Conservation (phyloP, 768 basidiomycete species). For the Neoboletus subvelutipes region DNA sequence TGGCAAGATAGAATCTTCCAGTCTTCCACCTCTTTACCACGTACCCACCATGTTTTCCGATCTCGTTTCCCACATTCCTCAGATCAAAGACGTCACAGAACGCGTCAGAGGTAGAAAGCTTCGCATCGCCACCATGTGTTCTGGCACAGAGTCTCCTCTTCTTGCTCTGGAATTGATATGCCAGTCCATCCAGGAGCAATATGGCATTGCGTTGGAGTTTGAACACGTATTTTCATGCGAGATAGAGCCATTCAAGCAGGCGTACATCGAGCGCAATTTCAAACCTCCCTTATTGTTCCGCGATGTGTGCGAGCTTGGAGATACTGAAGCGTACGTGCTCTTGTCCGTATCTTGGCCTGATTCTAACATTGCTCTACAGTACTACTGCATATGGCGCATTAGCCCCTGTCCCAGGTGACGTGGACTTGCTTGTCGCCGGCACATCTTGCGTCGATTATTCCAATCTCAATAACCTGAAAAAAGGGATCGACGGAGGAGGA, state of each 20-base stretch:
- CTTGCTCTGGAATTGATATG: slow-evolving; percentile 86
- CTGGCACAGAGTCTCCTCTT: slow-evolving; percentile 92
- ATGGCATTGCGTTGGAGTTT: slow-evolving; percentile 61
- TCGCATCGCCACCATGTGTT: slow-evolving; percentile 96
- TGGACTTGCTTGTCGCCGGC: slow-evolving; percentile 88
- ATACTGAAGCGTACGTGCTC: slow-evolving; percentile 65
- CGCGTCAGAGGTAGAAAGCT: slow-evolving; percentile 76
- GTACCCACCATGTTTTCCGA: slow-evolving; percentile 75
- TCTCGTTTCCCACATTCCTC: slow-evolving; percentile 62
- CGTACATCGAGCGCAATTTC: slow-evolving; percentile 96
- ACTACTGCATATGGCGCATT: slow-evolving; percentile 91
- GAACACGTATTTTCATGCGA: slow-evolving; percentile 97
- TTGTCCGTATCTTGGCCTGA: neutral
- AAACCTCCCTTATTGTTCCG: slow-evolving; percentile 89
- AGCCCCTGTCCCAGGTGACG: slow-evolving; percentile 83
- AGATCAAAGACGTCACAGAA: slow-evolving; percentile 64
- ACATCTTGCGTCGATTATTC: slow-evolving; percentile 98
- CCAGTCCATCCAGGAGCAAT: slow-evolving; percentile 68
- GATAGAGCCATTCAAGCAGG: slow-evolving; percentile 96
- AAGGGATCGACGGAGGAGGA: slow-evolving; percentile 84
- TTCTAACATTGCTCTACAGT: slow-evolving; percentile 39
- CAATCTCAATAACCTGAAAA: slow-evolving; percentile 90
- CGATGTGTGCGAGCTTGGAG: slow-evolving; percentile 89
- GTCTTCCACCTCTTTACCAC: slow-evolving; percentile 74
- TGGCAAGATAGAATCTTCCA: slow-evolving; percentile 51